Evolutionary conservation across 805 yeast genomes (phyloP).

Genomic region (Wickerhamiella dianesei): DNA sequence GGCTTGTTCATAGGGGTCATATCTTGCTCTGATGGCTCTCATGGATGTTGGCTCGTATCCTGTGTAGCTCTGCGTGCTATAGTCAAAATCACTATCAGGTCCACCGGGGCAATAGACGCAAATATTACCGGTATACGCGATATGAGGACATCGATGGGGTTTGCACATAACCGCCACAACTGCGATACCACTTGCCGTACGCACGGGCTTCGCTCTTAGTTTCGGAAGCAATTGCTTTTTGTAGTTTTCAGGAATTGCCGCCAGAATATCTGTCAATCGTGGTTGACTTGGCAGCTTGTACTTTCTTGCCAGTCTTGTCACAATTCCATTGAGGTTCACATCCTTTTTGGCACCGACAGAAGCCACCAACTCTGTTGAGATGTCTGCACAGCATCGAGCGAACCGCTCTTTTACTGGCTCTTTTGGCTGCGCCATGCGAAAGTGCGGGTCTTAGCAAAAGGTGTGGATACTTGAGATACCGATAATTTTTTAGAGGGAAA

Average conservation of each 20-base stretch:
- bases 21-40: conserved; percentile 98
- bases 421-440: conserved; percentile 29
- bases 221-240: conserved; percentile 84
- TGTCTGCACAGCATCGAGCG: conserved; percentile 83
- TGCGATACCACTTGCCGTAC: conserved; percentile 97
- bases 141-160: conserved; percentile 98
- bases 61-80: conserved; percentile 94
- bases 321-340: conserved; percentile 79
- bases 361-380: conserved; percentile 74
- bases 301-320: conserved; percentile 73
- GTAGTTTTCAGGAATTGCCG: conserved; percentile 92
- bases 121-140: conserved; percentile 95
- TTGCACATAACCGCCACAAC: conserved; percentile 99
- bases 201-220: conserved; percentile 93
- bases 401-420: conserved; percentile 91
- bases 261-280: conserved; percentile 82
- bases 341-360: conserved; percentile 52
- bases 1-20: conserved; percentile 97
- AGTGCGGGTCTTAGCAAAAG: neutral
- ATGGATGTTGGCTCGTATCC: conserved; percentile 98
- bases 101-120: conserved; percentile 99
- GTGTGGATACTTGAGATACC: neutral
- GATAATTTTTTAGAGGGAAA: neutral
- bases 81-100: conserved; percentile 95
- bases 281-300: conserved; percentile 89